Evolutionary conservation across 306 rosid genomes (phyloP).

Genomic region (Fagus sylvatica): DNA sequence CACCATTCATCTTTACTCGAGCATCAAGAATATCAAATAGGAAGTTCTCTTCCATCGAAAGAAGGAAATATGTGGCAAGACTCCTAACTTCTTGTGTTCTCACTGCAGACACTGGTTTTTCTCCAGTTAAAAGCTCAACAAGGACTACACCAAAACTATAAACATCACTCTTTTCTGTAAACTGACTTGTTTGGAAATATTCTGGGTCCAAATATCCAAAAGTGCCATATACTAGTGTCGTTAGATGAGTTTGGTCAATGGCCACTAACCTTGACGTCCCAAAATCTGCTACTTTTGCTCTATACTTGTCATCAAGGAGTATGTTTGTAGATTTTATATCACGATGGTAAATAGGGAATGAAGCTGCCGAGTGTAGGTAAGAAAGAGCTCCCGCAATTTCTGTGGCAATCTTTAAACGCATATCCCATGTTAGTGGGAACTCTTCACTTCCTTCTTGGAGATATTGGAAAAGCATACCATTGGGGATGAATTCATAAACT

Average conservation of each 20-base stretch:
- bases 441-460: slow-evolving; percentile 21
- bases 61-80: no score
- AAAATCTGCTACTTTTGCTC: not conserved
- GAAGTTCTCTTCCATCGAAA: no score
- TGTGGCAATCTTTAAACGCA: not conserved
- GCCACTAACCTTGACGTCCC: not conserved
- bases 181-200: slow-evolving; percentile 10
- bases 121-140: no score
- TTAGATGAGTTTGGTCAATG: not conserved
- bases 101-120: no score
- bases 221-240: not conserved
- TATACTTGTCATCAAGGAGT: slow-evolving; percentile 26
- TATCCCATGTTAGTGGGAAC: slow-evolving; percentile 8
- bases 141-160: no score
- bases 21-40: no score
- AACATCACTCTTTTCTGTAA: no score
- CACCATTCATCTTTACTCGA: no score
- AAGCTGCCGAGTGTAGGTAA: slow-evolving; percentile 34
- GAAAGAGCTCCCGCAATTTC: slow-evolving; percentile 28
- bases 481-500: slow-evolving; percentile 41
- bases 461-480: slow-evolving; percentile 29
- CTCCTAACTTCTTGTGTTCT: no score
- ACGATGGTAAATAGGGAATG: slow-evolving; percentile 34
- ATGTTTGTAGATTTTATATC: slow-evolving; percentile 39
- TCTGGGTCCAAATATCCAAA: slow-evolving; percentile 34